Evolutionary conservation across 495 filamentous ascomycete species (phyloP), one percentile per base, ranked within the genome.

Genomic region (Corynascus novoguineensis): DNA sequence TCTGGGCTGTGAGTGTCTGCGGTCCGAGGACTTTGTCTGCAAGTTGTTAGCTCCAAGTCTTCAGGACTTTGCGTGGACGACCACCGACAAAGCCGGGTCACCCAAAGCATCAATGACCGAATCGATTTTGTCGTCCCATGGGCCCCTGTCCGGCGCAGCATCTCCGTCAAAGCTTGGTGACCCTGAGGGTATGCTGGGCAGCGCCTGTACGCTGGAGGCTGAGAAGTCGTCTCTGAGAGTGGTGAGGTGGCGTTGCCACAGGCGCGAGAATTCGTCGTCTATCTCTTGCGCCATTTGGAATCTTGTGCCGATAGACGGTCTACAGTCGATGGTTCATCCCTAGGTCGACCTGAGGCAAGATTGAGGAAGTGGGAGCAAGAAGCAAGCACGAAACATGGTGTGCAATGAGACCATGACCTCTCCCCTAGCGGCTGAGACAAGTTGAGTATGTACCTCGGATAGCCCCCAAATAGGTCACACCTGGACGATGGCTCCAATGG

Each of bases 101-200:
- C 62, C 61, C 2, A 69, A 34, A n/a, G 62, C 52, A 34, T 61
- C 64, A 5, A 67, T 58, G 8, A 67, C 58, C 32, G 60, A 63
- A 21, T 61, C 50, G 27, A 63, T 60, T 25, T 53, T 50, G 14
- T 63, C 62, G 37, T 65, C 58, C 64, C 64, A 67, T 4, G 19
- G 14, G 1, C 31, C 3, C 12, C 15, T 29, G n/a, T 45, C 28
- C 24, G 1, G 47, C 12, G 17, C 37, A 1, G 37, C 37, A 8
- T 17, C 55, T 7, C 21, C 47, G n/a, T 61, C 49, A 9, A 45
- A 12, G 21, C 50, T 57, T 5, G 40, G 7, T 1, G 50, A 21
- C 9, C 11, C 41, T 3, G 61, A 59, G 12, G 41, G 40, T 24
- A 46, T 5, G 19, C 53, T 55, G n/a, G 58, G 56, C 29, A 53